These are phyloP conservation scores for Taiozyma sp. DNA, from an alignment of 1,139 yeast genomes.

Conservation along the genomic window DNA sequence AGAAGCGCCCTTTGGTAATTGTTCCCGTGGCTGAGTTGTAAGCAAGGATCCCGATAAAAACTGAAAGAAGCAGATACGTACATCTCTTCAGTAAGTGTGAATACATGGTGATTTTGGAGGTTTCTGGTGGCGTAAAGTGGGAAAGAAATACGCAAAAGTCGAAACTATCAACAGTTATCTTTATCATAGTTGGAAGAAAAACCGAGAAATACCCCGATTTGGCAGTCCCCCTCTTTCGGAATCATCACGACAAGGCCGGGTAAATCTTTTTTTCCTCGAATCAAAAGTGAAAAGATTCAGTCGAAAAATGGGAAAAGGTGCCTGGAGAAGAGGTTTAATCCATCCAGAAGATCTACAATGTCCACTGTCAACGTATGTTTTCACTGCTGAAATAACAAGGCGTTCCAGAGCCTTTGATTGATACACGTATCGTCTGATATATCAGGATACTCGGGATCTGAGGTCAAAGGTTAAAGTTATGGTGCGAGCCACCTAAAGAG, in stretches of 20 bases:
- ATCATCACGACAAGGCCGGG: neutral
- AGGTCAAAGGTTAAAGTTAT: neutral
- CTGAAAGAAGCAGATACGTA: slow-evolving; percentile 17
- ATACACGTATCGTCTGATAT: neutral
- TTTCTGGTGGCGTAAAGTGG: neutral
- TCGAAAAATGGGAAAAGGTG: neutral
- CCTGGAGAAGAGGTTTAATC: neutral
- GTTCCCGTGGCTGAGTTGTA: slow-evolving; percentile 13
- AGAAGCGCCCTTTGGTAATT: neutral
- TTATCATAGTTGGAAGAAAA: neutral
- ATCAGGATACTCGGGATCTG: neutral
- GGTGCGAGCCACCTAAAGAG: neutral
- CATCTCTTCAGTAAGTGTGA: slow-evolving; percentile 17
- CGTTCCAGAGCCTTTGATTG: neutral
- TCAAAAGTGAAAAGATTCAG: slow-evolving; percentile 2
- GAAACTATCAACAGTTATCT: neutral
- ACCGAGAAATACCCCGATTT: neutral
- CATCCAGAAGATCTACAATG: slow-evolving; percentile 25
- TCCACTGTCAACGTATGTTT: slow-evolving; percentile 41
- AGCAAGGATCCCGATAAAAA: slow-evolving; percentile 17
- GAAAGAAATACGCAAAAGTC: neutral
- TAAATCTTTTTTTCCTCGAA: slow-evolving; percentile 2
- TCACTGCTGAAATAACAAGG: neutral
- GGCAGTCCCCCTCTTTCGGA: neutral
- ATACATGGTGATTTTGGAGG: slow-evolving; percentile 8